Evolutionary conservation across 2,329 filamentous ascomycete species (phyloP), one percentile per base, ranked within the genome.

Genomic region (Aspergillus pseudoviridinutans): DNA sequence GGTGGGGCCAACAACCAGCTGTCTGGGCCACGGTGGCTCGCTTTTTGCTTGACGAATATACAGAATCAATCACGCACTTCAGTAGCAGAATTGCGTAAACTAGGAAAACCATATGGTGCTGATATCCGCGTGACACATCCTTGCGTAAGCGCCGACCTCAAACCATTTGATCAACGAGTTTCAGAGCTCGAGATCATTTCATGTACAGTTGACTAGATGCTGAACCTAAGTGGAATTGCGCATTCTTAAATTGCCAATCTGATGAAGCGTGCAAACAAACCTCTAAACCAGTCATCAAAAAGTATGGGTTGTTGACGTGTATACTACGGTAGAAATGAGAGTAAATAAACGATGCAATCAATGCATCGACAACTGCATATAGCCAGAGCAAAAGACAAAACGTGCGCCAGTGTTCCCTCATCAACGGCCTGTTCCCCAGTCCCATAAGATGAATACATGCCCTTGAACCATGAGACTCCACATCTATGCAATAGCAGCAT

Each of bases 401-500:
- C 62, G 57, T 69, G 66, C 69, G 69, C 69, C 69, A 58, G 60
- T 64, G 54, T 60, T 49, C 55, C 46, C 66, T 65, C 66, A 64
- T 58, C 64, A 63, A 65, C 60, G 64, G 58, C 65, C 60, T 57
- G 50, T 59, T 58, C 58, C 58, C 54, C 54, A 49, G 52, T 62
- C 27, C 50, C 22, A 54, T 52, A 47, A 55, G 46, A 27, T 55
- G 44, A 59, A 52, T 54, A 38, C 50, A 44, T 56, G 42, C 49
- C 51, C 54, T 50, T 54, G 44, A 58, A 32, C 47, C 54, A 55
- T 53, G 52, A 20, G 53, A 54, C 29, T 25, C 20, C 57, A 17
- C 84, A 81, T 74, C 67, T 84, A 55, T 81, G 66, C 66, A 57
- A 68, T 62, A 57, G 75, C 64, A 62, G 73, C 73, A 64, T 71